Base-by-base conservation (phyloP, 345 rosid genomes). In the Balakata baccata region DNA sequence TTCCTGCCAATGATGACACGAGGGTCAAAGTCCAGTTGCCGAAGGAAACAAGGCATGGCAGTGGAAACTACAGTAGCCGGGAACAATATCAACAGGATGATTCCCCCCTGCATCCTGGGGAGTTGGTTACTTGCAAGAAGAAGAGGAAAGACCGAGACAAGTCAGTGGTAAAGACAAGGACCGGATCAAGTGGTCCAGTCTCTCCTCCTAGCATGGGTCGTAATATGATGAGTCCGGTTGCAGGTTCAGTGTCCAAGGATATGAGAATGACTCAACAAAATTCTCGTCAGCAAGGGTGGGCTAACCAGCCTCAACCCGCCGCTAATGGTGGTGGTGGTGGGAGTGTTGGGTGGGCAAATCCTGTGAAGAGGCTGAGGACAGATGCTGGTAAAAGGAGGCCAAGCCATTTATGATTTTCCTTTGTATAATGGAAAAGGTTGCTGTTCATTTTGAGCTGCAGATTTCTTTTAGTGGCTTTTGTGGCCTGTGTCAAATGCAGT, bases 131-230 rank as follows among this genome's bases (percentile, higher is more conserved):
- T 78, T 91, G 98, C 94, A 96, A 96, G 89, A 96, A 96, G 87
- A 96, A 90, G 84, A 96, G 99, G 86, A 93, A 89, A 85, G 99
- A 96, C 80, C 66, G 99, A 74, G 99, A 96, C 80, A 92, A 96
- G 82, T 84, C 87, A 7, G 70, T 64, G 12, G 86, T 73, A 53
- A 92, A 83, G 85, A 69, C 89, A 16, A 79, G 93, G 85, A 64
- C 89, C 17, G 92, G 90, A 65, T 84, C 93, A 61, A 78, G 87
- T 65, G 90, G 88, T 34, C 97, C 97, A 4, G 91, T 86, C 39
- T 95, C 98, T 49, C 98, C 98, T 23, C 91, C 90, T 10, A 81
- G 86, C 77, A 75, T 88, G 77, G 81, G 86, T 75, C 98, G 91
- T 50, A 85, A 81, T 64, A 80, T 90, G 41, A 83, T 83, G 68